Percentiles rank a stretch among this genome's conserved stretches.
Evolutionary conservation across 148 eudicot species (phyloP).

Genomic region (Camellia granthamiana): DNA sequence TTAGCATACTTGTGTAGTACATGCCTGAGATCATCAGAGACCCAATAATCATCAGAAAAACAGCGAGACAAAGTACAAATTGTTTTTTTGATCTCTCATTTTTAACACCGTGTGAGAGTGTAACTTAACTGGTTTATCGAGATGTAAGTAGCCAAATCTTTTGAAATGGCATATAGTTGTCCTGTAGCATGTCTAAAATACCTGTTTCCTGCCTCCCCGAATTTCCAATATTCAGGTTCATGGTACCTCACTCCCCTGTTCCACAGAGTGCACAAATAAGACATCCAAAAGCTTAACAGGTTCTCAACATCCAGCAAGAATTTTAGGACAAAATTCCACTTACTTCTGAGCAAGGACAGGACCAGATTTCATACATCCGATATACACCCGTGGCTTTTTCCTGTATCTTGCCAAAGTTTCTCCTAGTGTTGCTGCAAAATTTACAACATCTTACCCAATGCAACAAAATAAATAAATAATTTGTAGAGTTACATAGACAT

Average conservation of each 20-base stretch:
- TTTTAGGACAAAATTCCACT: slow-evolving; percentile 13
- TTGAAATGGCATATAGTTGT: slow-evolving; percentile 52
- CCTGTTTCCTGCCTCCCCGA: slow-evolving; percentile 53
- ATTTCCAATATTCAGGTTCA: slow-evolving; percentile 58
- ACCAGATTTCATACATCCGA: slow-evolving; percentile 65
- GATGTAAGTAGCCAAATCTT: slow-evolving; percentile 52
- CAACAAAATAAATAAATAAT: not conserved
- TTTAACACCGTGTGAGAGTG: not conserved
- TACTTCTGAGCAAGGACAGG: slow-evolving; percentile 63
- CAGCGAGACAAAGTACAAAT: not conserved
- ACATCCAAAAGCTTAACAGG: not conserved
- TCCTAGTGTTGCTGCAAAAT: slow-evolving; percentile 46
- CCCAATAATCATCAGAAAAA: not conserved
- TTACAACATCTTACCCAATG: not conserved
- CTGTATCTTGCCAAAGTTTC: slow-evolving; percentile 49
- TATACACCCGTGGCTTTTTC: slow-evolving; percentile 44
- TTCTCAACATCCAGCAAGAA: not conserved
- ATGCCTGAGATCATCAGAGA: slow-evolving; percentile 36
- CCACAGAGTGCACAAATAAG: slow-evolving; percentile 3
- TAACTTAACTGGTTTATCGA: slow-evolving; percentile 44
- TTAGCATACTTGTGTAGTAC: slow-evolving; percentile 65
- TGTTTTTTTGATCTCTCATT: not conserved
- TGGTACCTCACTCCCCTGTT: slow-evolving; percentile 57
- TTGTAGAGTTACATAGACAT: not conserved
- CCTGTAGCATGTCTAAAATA: slow-evolving; percentile 62